Conservation (phyloP, 2,329 filamentous ascomycete species). For the Fusarium sp. region DNA sequence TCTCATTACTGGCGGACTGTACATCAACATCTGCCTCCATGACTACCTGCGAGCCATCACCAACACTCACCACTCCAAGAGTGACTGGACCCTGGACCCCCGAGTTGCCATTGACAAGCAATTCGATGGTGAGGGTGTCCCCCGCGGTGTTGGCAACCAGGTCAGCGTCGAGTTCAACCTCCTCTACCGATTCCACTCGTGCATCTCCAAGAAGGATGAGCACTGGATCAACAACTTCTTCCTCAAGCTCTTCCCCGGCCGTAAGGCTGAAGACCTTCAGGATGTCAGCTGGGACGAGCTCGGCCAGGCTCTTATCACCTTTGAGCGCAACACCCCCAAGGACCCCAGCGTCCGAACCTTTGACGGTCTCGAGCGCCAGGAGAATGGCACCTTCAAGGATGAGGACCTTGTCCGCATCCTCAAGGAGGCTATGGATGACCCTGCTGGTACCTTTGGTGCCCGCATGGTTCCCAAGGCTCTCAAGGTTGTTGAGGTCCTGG, state of each 20-base stretch:
- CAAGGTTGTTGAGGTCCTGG: slow-evolving; percentile 67
- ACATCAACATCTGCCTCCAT: slow-evolving; percentile 63
- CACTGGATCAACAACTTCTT: slow-evolving; percentile 66
- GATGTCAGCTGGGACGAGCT: slow-evolving; percentile 39
- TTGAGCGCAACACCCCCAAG: slow-evolving; percentile 33
- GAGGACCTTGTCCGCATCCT: slow-evolving; percentile 64
- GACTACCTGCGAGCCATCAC: slow-evolving; percentile 69
- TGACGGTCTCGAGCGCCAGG: slow-evolving; percentile 55
- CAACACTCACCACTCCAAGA: slow-evolving; percentile 65
- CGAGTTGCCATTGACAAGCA: slow-evolving; percentile 61
- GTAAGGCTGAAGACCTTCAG: slow-evolving; percentile 52
- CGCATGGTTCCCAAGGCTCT: slow-evolving; percentile 65
- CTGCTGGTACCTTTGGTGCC: slow-evolving; percentile 66
- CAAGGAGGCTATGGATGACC: slow-evolving; percentile 66
- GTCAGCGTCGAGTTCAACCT: slow-evolving; percentile 74
- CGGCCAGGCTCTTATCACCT: slow-evolving; percentile 29
- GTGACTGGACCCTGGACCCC: slow-evolving; percentile 69
- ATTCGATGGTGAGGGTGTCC: slow-evolving; percentile 56
- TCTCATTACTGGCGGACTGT: slow-evolving; percentile 59
- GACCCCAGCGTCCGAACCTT: slow-evolving; percentile 59
- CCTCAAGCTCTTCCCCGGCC: slow-evolving; percentile 40
- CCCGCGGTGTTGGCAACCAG: slow-evolving; percentile 68
- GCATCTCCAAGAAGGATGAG: slow-evolving; percentile 66
- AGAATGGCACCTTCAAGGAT: slow-evolving; percentile 63
- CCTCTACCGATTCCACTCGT: slow-evolving; percentile 70